phyloP scores from a whole-genome alignment of 2,329 filamentous ascomycete genomes.

The Claviceps paspali region DNA sequence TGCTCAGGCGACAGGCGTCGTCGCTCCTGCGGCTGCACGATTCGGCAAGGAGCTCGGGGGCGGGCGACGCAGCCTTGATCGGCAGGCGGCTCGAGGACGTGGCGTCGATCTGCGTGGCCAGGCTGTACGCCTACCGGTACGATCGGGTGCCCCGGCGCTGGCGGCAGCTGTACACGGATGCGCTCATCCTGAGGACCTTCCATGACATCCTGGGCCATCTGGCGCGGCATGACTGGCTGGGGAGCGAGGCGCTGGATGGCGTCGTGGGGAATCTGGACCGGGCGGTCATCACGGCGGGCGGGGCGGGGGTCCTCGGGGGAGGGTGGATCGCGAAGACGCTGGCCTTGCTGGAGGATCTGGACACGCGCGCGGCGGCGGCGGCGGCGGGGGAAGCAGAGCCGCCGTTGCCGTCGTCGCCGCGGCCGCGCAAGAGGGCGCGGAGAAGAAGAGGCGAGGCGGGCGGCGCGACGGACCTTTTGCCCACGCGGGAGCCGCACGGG shows the following conservation, averaged over 20 bases:
- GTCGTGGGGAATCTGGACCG: slow-evolving; percentile 57
- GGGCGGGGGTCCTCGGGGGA: slow-evolving; percentile 35
- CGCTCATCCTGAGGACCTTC: slow-evolving; percentile 47
- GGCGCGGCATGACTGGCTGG: neutral
- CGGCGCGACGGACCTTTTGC: slow-evolving; percentile 13
- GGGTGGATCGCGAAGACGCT: slow-evolving; percentile 37
- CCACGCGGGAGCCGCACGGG: slow-evolving; percentile 14
- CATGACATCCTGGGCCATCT: slow-evolving; percentile 14
- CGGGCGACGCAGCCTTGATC: too few species aligned
- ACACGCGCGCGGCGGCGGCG: too few species aligned
- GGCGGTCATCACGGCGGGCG: slow-evolving; percentile 61
- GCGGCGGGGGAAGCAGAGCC: too few species aligned
- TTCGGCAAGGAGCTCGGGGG: too few species aligned
- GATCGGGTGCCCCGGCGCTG: slow-evolving; percentile 51
- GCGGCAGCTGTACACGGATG: slow-evolving; percentile 57
- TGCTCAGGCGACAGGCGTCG: slow-evolving; percentile 17
- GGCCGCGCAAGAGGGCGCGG: slow-evolving; percentile 10
- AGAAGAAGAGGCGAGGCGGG: too few species aligned
- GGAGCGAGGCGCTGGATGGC: slow-evolving; percentile 26
- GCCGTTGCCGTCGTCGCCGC: too few species aligned
- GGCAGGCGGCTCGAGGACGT: slow-evolving; percentile 41
- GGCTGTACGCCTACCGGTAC: slow-evolving; percentile 56
- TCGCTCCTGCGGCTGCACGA: slow-evolving; percentile 12
- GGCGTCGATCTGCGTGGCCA: slow-evolving; percentile 42
- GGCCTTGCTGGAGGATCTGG: slow-evolving; percentile 21